Evolutionary conservation across 2,329 filamentous ascomycete species (phyloP), one percentile per base, ranked within the genome.

Genomic region (Mycogone perniciosa): DNA sequence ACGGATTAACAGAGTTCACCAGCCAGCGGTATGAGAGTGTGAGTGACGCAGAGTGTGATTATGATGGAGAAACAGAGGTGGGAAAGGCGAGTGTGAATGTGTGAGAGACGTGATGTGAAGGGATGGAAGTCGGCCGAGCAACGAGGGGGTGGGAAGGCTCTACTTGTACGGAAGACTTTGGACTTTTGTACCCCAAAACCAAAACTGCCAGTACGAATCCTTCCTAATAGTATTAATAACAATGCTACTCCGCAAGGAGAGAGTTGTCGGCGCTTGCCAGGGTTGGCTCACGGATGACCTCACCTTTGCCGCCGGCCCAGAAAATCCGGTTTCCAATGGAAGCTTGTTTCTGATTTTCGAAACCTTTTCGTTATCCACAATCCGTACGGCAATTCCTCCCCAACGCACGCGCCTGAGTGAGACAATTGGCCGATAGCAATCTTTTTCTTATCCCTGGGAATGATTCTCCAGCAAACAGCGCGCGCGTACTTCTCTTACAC

Each of bases 111-210:
- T 41, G 31, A 46, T 46, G 48, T 30, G 44, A 46, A 30, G 45
- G 48, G 35, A 11, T 11, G 20, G 20, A 38, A 42, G 44, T 51
- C 44, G 49, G 46, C 49, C 44, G 44, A 51, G 49, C 49, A 46
- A 51, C 49, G 43, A 31, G 30, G 35, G 37, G 40, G 39, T 26
- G 30, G 37, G 38, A 46, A 51, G 33, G 20, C 20, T 20, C 20
- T 2, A 20, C 20, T 20, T 20, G 20, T 20, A 20, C 20, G 20
- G 20, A 20, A 20, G 20, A 20, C 20, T 20, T 20, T 2, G 20
- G 20, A 20, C 20, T 20, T 20, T 20, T 20, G 20, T 20, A 20
- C 20, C 20, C 20, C n/a, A 13, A 27, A 31, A 7, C 27, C 34
- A 38, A 38, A 43, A 44, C 31, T 13, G n/a, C 29, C 30, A 27